Base-by-base conservation (phyloP, 2,329 filamentous ascomycete species). In the Knoxdaviesia proteae region DNA sequence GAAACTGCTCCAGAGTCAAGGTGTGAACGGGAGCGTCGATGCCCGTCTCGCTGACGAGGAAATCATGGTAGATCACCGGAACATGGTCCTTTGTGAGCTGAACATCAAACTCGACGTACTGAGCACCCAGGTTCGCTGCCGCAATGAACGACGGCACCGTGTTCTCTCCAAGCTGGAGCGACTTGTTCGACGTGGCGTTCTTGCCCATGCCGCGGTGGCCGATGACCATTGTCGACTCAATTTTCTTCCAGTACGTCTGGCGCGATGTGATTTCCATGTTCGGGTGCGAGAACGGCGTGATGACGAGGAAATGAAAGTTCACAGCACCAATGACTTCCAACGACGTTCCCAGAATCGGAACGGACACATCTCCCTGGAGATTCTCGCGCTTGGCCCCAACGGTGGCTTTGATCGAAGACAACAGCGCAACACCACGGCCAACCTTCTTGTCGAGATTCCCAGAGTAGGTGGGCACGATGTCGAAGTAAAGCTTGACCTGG, bases 31-130 rank as follows among this genome's bases (percentile, higher is more conserved):
- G 90, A 0, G 90, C 90, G 54, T 98, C 90, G 43, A 94, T 90
- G 7, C 92, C 90, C 0, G 90, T 96, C 61, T 98, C 90, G 55
- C 86, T 94, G 56, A 98, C 90, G 9, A 96, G 68, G 54, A 98
- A 98, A 58, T 98, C 90, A 56, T 98, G 90, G 56, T 98, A 98
- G 53, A 98, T 94, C 49, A 98, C 88, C 0, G 90, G 90, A 1
- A 98, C 86, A 52, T 92, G 86, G 55, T 98, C 90, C 55, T 98
- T 98, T n/a, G 90, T 98, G 36, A 98, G 66, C 56, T 98, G 90
- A 1, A 98, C 90, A 56, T 98, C 90, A 53, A 81, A 78, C 51
- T 79, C 74, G 39, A 80, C 74, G 50, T 79, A 80, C 44, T 78
- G 71, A 3, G 75, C 90, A 6, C 90, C 90, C 42, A 98, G 61